Conservation (phyloP, 164 flowering plant species). For the Berberis thunbergii region DNA sequence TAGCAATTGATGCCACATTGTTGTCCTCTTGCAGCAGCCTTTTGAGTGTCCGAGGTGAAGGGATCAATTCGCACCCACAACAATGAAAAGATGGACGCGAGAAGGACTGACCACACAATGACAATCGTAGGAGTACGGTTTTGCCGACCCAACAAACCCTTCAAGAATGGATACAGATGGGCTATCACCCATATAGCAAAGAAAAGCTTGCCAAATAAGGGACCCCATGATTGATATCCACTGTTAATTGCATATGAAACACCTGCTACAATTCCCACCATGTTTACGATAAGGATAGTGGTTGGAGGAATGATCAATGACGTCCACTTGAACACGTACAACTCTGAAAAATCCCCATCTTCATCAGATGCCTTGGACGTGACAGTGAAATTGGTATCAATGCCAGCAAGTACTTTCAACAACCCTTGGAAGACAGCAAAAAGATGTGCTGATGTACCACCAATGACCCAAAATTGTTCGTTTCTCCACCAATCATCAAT, state of each 20-base stretch:
- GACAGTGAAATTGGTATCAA: constrained; percentile 94
- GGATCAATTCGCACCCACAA: constrained; percentile 96
- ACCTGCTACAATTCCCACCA: constrained; percentile 94
- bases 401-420: constrained; percentile 85
- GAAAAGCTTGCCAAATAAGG: constrained; percentile 88
- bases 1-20: constrained; percentile 78
- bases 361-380: constrained; percentile 94
- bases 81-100: constrained; percentile 91
- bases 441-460: constrained; percentile 93
- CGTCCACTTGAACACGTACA: constrained; percentile 93
- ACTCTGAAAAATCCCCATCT: constrained; percentile 90
- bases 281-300: constrained; percentile 70
- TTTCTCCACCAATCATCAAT: constrained; percentile 99
- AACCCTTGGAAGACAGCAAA: constrained; percentile 97
- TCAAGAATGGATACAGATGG: constrained; percentile 90
- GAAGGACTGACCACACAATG: constrained; percentile 92
- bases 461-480: constrained; percentile 98
- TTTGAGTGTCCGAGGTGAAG: constrained; percentile 41
- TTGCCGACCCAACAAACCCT: constrained; percentile 85
- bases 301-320: constrained; percentile 91
- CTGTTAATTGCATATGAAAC: constrained; percentile 86
- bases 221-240: constrained; percentile 98
- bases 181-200: constrained; percentile 88
- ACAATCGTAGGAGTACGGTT: constrained; percentile 93
- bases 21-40: constrained; percentile 32